Evolutionary conservation across 768 basidiomycete genomes (phyloP), one percentile per base, ranked within the genome.

Genomic region (Suillus decipiens): DNA sequence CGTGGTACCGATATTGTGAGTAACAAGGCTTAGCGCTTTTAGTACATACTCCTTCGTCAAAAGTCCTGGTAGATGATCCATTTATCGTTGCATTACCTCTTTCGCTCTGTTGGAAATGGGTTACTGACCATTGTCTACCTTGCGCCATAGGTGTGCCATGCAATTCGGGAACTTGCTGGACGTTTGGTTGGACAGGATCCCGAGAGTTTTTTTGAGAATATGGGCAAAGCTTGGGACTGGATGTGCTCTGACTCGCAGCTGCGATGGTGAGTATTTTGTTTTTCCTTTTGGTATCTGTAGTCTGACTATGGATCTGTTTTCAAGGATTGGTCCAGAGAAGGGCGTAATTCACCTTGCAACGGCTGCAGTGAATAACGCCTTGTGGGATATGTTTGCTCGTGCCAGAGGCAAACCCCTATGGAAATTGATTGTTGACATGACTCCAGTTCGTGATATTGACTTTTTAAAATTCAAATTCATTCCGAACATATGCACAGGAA

Each of bases 381-480:
- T 96, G 2, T 98, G 96, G 96, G 96, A 97, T 70, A 87, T 96
- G 86, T 94, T 87, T 67, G 93, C 93, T 2, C 85, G 89, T 55
- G 81, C 88, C 33, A 78, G 89, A 67, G 80, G 83, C 59, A 96
- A 96, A 76, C 96, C 96, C 6, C 77, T 97, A 3, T 98, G 96
- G 96, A 96, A 97, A 73, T 82, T 98, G 17, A 82, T 98, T 55
- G 89, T 89, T 1, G 96, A 98, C 70, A 94, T 97, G 79, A 90
- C 91, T 8, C 89, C 93, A 1, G 89, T 86, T 47, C 61, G 78
- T 61, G 48, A 17, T 28, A 33, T 56, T 42, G 12, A 22, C 28
- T 28, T 34, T 43, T 34, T 1, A 42, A 33, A 33, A 19, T 10
- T 17, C 22, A n/a, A 37, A 53, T 34, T 48, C 5, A 2, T 42